Percentiles rank a stretch among this genome's conserved stretches.
Evolutionary conservation across 805 yeast genomes (phyloP).

Genomic region (Kazachstania taianensis): DNA sequence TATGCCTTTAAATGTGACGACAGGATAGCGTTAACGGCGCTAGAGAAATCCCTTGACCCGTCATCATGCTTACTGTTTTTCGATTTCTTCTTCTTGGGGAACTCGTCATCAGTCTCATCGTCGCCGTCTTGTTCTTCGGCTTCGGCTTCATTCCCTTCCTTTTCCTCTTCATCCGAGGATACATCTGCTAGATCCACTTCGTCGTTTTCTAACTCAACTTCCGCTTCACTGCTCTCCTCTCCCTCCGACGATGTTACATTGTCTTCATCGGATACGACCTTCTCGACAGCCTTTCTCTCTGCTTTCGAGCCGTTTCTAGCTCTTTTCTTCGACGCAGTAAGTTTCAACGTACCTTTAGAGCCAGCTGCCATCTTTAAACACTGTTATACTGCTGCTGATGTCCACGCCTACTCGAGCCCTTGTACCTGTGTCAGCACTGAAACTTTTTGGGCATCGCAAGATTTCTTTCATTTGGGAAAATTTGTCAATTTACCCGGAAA

Average conservation of each 20-base stretch:
- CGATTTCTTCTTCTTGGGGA: constrained; percentile 42
- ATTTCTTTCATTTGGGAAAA: not conserved
- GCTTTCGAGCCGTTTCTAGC: not conserved
- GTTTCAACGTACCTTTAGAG: not conserved
- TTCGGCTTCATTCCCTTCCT: constrained; percentile 15
- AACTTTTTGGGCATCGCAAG: not conserved
- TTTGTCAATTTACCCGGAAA: not conserved
- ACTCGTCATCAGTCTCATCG: constrained; percentile 30
- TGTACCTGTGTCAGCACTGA: not conserved
- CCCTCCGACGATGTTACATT: not conserved
- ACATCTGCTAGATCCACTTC: constrained; percentile 16
- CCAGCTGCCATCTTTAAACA: not conserved
- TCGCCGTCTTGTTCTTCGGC: constrained; percentile 16
- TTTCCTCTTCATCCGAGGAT: constrained; percentile 16
- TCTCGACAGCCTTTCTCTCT: not conserved
- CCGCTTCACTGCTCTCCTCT: not conserved
- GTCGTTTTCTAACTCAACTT: constrained; percentile 11
- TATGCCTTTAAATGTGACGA: constrained; percentile 83
- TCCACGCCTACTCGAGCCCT: too few relatives aligned
- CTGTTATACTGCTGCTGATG: not conserved
- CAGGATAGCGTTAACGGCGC: constrained; percentile 73
- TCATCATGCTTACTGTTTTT: constrained; percentile 50
- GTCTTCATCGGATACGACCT: not conserved
- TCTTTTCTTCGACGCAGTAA: constrained; percentile 1
- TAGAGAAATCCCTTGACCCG: constrained; percentile 69